Base-by-base conservation (phyloP, 2,329 filamentous ascomycete genomes). In the Biscogniauxia mediterranea region DNA sequence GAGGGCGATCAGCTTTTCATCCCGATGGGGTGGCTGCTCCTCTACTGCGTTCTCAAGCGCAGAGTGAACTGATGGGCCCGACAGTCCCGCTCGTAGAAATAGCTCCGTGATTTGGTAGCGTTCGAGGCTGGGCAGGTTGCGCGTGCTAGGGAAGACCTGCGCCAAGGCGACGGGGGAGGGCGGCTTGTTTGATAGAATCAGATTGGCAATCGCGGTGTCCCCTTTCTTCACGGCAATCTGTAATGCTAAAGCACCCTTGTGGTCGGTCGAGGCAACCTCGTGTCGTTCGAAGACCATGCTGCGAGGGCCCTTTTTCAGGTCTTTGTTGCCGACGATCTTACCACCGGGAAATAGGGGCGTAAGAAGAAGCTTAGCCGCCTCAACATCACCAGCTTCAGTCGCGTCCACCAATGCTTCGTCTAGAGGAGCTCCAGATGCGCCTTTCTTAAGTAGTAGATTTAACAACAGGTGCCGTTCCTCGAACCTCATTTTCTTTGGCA, bases 31-130 rank as follows among this genome's bases (percentile, higher is more conserved):
- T 1, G 77, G 75, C 13, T 78, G 75, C 51, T 84, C 80, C 15
- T 78, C 77, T 51, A 86, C 80, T n/a, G 81, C 81, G 23, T 81
- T 78, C 61, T 85, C 80, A 1, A 87, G 69, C 1, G 82, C 82
- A 0, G 74, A 74, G 52, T 85, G 78, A 5, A 86, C 73, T 46
- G 75, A 76, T 1, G 78, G 74, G 0, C 79, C 80, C 0, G 80
- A 74, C 5, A 85, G 68, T 1, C 83, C 81, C 1, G 79, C 78
- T 8, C 76, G 72, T 2, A 87, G 71, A 54, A 87, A 85, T 5
- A 78, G 65, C 56, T 84, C 79, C 1, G 80, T 77, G 68, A 85
- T 80, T 9, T 76, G 73, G 56, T 81, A 81, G 7, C 83, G 78
- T 55, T 80, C 77, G 21, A 74, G 68, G 0, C 74, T 64, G 0